Evolutionary conservation across 805 yeast species (phyloP).

Genomic region (Tetrapisispora fleetii): DNA sequence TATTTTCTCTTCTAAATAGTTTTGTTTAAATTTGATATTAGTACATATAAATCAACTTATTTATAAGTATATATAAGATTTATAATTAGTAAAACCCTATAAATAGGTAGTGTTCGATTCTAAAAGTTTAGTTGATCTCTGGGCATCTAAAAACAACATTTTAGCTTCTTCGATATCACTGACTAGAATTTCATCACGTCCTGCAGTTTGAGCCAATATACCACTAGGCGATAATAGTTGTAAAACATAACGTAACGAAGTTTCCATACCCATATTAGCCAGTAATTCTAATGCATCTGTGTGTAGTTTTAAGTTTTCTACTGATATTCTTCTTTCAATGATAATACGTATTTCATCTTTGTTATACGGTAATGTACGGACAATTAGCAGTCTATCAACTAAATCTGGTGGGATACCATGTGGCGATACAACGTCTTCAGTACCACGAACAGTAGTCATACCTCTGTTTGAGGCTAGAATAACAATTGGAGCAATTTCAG

Average conservation of each 20-base stretch:
- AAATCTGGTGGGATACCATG: conserved; percentile 97
- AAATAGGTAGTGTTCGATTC: conserved; percentile 29
- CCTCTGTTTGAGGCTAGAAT: conserved; percentile 96
- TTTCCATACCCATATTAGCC: conserved; percentile 61
- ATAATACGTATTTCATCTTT: conserved; percentile 75
- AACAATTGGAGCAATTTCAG: conserved; percentile 86
- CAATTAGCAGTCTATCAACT: conserved; percentile 82
- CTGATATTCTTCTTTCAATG: conserved; percentile 68
- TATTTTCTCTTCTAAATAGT: not conserved
- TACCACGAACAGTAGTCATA: conserved; percentile 81
- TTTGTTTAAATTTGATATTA: not conserved
- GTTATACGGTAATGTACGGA: conserved; percentile 83
- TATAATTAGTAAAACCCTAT: conserved; percentile 8
- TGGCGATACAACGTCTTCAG: conserved; percentile 76
- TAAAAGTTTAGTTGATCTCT: conserved; percentile 65
- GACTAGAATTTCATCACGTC: conserved; percentile 56
- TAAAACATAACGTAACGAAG: conserved; percentile 83
- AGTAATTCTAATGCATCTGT: conserved; percentile 65
- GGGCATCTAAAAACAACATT: conserved; percentile 73
- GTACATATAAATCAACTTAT: not conserved
- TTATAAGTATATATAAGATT: not conserved
- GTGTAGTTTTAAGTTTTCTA: conserved; percentile 61
- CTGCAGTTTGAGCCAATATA: conserved; percentile 62
- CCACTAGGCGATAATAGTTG: conserved; percentile 89
- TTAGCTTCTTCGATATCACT: conserved; percentile 80